These are phyloP conservation scores for Lathyrus aphaca DNA, from an alignment of 306 rosid genomes.

Conservation along the genomic window DNA sequence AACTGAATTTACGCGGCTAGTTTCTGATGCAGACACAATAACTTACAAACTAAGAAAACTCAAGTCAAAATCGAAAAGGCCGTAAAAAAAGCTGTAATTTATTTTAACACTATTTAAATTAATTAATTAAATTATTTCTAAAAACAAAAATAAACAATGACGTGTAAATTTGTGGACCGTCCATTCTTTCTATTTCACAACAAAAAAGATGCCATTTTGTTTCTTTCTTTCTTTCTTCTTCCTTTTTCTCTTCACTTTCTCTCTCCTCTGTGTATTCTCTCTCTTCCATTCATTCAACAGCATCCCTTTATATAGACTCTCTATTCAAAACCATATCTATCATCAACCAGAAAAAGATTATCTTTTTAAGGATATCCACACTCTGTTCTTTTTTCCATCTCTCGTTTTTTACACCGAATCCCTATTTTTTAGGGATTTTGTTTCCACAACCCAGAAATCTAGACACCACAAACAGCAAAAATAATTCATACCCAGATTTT, in stretches of 20 bases:
- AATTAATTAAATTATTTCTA: neutral
- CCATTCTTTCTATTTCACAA: conserved; percentile 46
- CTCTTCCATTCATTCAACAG: conserved; percentile 37
- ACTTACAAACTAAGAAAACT: neutral
- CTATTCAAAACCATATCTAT: conserved; percentile 47
- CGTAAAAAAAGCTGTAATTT: neutral
- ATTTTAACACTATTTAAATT: neutral
- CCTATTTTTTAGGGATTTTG: conserved; percentile 38
- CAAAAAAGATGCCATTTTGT: conserved; percentile 42
- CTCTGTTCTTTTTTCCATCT: conserved; percentile 18
- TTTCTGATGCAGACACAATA: no score
- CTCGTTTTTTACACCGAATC: conserved; percentile 25
- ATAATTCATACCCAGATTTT: conserved; percentile 39
- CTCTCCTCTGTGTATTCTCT: conserved; percentile 24
- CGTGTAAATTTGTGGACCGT: conserved; percentile 69
- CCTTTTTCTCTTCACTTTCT: conserved; percentile 22
- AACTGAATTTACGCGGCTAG: conserved; percentile 8
- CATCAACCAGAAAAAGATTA: conserved; percentile 16
- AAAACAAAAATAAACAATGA: conserved; percentile 8
- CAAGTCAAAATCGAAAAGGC: neutral
- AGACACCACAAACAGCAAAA: conserved; percentile 31
- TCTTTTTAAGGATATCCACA: conserved; percentile 33
- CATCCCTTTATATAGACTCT: conserved; percentile 45
- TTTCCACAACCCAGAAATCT: conserved; percentile 46
- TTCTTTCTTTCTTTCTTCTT: conserved; percentile 21